Percentiles rank a stretch among this genome's conserved stretches.
Conservation (phyloP, 2,329 filamentous ascomycete species). For the Diaporthe aspalathi region DNA sequence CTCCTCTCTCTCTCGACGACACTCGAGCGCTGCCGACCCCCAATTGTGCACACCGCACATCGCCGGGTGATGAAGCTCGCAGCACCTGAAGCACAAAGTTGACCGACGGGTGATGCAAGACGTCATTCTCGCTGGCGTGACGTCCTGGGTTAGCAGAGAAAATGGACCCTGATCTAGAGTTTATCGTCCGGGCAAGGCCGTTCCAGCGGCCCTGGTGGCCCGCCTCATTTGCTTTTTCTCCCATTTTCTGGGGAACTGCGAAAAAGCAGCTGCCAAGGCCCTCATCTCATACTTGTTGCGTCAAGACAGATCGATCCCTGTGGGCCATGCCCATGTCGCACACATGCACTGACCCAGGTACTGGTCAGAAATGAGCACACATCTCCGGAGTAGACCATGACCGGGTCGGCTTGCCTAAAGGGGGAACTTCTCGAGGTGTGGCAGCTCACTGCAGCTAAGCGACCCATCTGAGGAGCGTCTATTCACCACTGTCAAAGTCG, state of each 20-base stretch:
- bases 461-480: not conserved
- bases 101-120: not conserved
- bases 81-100: not conserved
- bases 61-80: not conserved
- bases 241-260: slow-evolving; percentile 16
- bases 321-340: slow-evolving; percentile 8
- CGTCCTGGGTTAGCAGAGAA: slow-evolving; percentile 1
- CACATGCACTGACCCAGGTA: not conserved
- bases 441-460: not conserved
- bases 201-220: slow-evolving; percentile 1
- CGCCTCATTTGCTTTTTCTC: slow-evolving; percentile 22
- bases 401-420: slow-evolving; percentile 20
- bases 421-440: not conserved
- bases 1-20: not conserved
- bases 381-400: not conserved
- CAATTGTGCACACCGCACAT: slow-evolving; percentile 11
- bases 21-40: slow-evolving; percentile 1
- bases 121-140: slow-evolving; percentile 1
- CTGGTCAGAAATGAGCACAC: not conserved
- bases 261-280: slow-evolving; percentile 27
- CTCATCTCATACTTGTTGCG: slow-evolving; percentile 24
- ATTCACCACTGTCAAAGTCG: not conserved
- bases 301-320: slow-evolving; percentile 10
- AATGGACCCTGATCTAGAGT: slow-evolving; percentile 23
- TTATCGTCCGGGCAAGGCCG: slow-evolving; percentile 1